Evolutionary conservation across 345 rosid genomes (phyloP).

Genomic region (Gossypium mustelinum): DNA sequence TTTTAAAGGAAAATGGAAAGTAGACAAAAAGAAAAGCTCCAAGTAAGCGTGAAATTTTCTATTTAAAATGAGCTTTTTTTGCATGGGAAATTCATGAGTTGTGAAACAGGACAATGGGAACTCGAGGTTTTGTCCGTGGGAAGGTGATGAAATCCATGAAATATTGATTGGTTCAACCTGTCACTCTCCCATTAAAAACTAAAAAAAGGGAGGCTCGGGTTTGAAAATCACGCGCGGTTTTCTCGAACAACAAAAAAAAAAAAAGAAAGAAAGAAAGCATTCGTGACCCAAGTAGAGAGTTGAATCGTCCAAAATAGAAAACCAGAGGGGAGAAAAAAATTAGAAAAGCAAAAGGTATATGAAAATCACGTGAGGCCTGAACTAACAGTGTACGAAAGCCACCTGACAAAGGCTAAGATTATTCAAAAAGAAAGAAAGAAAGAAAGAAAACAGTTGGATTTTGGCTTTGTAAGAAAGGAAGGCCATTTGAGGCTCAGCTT

Average conservation of each 20-base stretch:
- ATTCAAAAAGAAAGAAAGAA: background rate
- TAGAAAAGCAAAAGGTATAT: background rate
- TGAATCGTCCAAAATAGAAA: background rate
- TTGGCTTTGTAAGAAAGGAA: background rate
- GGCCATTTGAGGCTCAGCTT: background rate
- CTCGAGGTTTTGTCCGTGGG: constrained; percentile 11
- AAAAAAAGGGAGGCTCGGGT: background rate
- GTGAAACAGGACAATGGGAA: background rate
- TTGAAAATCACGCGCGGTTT: constrained; percentile 7
- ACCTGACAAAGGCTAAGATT: background rate
- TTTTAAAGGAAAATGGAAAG: background rate
- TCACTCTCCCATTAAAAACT: background rate
- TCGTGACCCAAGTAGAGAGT: background rate
- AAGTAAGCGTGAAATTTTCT: background rate
- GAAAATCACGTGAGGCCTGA: constrained; percentile 15
- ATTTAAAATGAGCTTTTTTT: background rate
- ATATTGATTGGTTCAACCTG: constrained; percentile 13
- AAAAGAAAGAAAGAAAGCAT: background rate
- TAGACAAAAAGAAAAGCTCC: background rate
- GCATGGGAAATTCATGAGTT: constrained; percentile 11
- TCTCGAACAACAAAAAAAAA: background rate
- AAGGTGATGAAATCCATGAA: constrained; percentile 13
- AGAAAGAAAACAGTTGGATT: background rate
- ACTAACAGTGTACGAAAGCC: background rate
- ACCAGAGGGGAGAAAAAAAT: too few relatives aligned